Conservation (phyloP, 2,329 filamentous ascomycete species). For the Trichoderma koningii region DNA sequence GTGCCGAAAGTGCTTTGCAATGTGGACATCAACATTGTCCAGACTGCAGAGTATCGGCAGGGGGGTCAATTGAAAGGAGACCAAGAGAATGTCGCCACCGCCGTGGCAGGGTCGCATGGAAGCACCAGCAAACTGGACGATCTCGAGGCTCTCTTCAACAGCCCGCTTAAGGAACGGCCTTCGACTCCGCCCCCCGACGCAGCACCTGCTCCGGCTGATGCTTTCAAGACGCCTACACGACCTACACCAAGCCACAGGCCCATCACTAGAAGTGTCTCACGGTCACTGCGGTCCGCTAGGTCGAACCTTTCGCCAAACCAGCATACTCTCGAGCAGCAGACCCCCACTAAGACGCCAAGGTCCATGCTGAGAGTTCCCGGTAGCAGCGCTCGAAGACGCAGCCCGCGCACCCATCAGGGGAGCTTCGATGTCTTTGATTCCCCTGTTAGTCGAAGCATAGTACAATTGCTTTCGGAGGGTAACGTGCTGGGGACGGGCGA, state of each 20-base stretch:
- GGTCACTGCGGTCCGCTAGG: conserved; percentile 53
- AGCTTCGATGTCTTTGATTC: conserved; percentile 51
- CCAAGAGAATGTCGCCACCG: conserved; percentile 54
- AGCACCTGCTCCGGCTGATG: conserved; percentile 45
- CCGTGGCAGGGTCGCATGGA: conserved; percentile 42
- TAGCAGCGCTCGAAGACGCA: conserved; percentile 46
- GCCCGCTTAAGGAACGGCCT: conserved; percentile 44
- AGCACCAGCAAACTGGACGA: conserved; percentile 50
- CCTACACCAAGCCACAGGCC: conserved; percentile 62
- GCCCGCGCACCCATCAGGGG: conserved; percentile 45
- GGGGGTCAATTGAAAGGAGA: conserved; percentile 41
- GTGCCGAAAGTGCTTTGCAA: conserved; percentile 64
- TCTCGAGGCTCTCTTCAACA: conserved; percentile 68
- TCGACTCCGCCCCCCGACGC: conserved; percentile 56
- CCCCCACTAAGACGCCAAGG: conserved; percentile 51
- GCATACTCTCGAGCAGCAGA: conserved; percentile 47
- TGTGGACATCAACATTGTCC: conserved; percentile 55
- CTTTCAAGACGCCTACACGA: conserved; percentile 65
- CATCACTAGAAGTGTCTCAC: conserved; percentile 62
- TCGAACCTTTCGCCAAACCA: conserved; percentile 50
- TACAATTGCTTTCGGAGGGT: conserved; percentile 63
- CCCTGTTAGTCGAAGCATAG: conserved; percentile 64
- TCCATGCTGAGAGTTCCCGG: conserved; percentile 33
- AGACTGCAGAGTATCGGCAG: conserved; percentile 44
- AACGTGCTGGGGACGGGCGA: conserved; percentile 48